These are phyloP conservation scores for Metschnikowia noctiluminum DNA, from an alignment of 805 yeast species.

Conservation along the genomic window DNA sequence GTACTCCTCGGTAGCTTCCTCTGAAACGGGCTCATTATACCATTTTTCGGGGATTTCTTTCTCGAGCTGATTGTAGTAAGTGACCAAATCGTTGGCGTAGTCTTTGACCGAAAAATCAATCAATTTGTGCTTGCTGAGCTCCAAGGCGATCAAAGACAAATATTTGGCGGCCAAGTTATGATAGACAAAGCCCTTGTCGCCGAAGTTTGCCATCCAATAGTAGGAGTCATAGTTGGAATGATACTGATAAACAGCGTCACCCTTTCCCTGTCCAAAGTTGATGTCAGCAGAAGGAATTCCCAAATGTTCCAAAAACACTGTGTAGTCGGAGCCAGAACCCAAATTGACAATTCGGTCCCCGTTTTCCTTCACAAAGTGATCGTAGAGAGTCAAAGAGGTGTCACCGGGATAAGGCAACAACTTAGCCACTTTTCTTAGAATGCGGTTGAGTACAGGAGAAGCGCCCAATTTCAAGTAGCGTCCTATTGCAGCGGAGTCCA, in stretches of 20 bases:
- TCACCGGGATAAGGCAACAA: constrained; percentile 16
- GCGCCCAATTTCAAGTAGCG: constrained; percentile 43
- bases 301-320: constrained; percentile 60
- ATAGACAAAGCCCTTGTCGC: constrained; percentile 49
- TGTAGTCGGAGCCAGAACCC: constrained; percentile 41
- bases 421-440: constrained; percentile 40
- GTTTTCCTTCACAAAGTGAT: constrained; percentile 43
- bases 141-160: constrained; percentile 52
- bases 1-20: constrained; percentile 5
- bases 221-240: constrained; percentile 60
- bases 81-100: constrained; percentile 44
- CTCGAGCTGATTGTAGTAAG: constrained; percentile 32
- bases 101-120: constrained; percentile 44
- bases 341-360: constrained; percentile 29
- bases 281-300: constrained; percentile 60
- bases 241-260: constrained; percentile 53
- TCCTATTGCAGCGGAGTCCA: constrained; percentile 64
- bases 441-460: constrained; percentile 53
- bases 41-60: constrained; percentile 34
- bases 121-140: constrained; percentile 56
- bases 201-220: constrained; percentile 50
- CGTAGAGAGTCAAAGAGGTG: constrained; percentile 31
- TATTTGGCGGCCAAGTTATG: constrained; percentile 60
- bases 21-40: constrained; percentile 21
- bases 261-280: constrained; percentile 28